Evolutionary conservation across 2,329 filamentous ascomycete species (phyloP).

Genomic region (Aspergillus niger): DNA sequence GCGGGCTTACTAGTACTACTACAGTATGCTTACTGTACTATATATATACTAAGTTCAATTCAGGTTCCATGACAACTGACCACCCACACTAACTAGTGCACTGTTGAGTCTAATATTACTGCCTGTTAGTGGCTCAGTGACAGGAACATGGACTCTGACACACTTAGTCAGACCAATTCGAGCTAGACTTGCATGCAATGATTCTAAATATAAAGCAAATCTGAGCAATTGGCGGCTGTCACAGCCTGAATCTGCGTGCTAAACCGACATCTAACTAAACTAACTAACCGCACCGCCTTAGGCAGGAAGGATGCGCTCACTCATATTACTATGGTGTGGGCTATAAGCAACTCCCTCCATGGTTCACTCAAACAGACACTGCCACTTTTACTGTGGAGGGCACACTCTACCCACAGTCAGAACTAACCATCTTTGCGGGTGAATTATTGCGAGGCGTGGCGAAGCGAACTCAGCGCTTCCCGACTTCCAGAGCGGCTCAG

Average conservation of each 20-base stretch:
- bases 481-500: slow-evolving; percentile 12
- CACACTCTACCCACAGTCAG: not conserved
- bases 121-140: too few relatives aligned
- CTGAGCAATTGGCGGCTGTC: not conserved
- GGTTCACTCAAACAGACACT: not conserved
- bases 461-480: not conserved
- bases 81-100: too few relatives aligned
- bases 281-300: not conserved
- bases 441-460: not conserved
- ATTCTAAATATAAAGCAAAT: not conserved
- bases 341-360: not conserved
- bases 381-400: not conserved
- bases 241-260: not conserved
- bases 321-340: not conserved
- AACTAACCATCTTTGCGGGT: not conserved
- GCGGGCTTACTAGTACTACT: too few relatives aligned
- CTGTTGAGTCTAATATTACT: too few relatives aligned
- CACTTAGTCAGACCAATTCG: not conserved
- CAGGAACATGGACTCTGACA: too few relatives aligned
- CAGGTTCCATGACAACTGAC: too few relatives aligned
- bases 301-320: not conserved
- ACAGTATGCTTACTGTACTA: too few relatives aligned
- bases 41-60: too few relatives aligned
- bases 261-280: not conserved
- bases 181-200: not conserved